Base-by-base conservation (phyloP, 176 grass and related monocot species). In the Guadua angustifolia region DNA sequence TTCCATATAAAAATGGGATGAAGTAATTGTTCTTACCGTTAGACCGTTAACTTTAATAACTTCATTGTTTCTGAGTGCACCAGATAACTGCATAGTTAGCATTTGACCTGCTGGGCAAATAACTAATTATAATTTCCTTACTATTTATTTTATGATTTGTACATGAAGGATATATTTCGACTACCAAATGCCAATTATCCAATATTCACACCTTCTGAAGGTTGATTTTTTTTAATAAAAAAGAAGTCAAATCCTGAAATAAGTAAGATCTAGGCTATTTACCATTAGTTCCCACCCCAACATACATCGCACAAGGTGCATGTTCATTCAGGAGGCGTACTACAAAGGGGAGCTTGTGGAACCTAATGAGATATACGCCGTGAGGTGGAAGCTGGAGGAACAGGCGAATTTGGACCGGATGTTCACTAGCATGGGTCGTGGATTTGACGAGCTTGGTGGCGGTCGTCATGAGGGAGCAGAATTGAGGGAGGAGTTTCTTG, bases 241-340 rank as follows among this genome's bases (percentile, higher is more conserved):
- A 16, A 40, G 2, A 78, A 22, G 39, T 45, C 1, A 52, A 63
- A 52, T n/a, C 10, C n/a, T 83, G 35, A 39, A 78, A 9, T 71
- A 39, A 78, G 13, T 71, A 57, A 22, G 77, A 22, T 29, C 18
- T 80, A 40, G 40, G 18, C 16, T 67, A 33, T 78, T 36, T 15
- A 22, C 15, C 17, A 21, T 61, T 88, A 43, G 63, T 29, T 81
- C 62, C 45, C 13, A 51, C 18, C 7, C 26, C 7, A 43, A 66
- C 66, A 75, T 50, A 40, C 40, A 67, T 66, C 22, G 7, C 35
- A 36, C 35, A 36, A 1, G 35, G 35, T 39, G 38, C 2, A 36
- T 95, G 40, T 98, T 95, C 87, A 85, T 98, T 47, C 72, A 91
- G 75, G 95, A 98, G 74, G 91, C 87, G 0, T 98, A 95, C 71